Percentiles rank a stretch among this genome's conserved stretches.
These are phyloP conservation scores for Verticillium nubilum DNA, from an alignment of 2,329 filamentous ascomycete species.

Conservation along the genomic window DNA sequence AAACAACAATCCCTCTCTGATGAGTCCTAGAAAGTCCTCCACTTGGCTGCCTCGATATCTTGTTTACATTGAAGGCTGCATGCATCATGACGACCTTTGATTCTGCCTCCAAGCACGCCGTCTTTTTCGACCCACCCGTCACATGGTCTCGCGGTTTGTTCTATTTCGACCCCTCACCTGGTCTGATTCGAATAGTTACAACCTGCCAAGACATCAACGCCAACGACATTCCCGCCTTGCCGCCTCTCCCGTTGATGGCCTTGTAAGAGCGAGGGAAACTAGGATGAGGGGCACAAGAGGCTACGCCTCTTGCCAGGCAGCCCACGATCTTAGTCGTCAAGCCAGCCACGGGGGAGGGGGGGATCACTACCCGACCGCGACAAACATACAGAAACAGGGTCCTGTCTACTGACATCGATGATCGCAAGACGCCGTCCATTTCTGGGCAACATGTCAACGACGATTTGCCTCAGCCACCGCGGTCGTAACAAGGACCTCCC, in stretches of 20 bases:
- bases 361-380: neutral
- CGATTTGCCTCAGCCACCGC: neutral
- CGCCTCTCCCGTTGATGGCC: neutral
- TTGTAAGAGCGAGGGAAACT: neutral
- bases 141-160: neutral
- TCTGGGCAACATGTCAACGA: neutral
- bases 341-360: neutral
- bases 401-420: neutral
- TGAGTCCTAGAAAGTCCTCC: neutral
- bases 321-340: neutral
- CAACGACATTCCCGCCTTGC: neutral
- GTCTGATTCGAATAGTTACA: neutral
- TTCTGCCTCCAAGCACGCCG: neutral
- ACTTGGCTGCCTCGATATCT: neutral
- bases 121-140: neutral
- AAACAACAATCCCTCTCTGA: neutral
- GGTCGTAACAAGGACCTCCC: neutral
- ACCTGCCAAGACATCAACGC: neutral
- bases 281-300: neutral
- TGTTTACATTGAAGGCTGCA: neutral
- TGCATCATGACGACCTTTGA: neutral
- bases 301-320: neutral
- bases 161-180: neutral
- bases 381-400: neutral
- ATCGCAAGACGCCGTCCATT: neutral